Conservation (phyloP, 1,284 basidiomycete species). For the Leccinum pachyderme region DNA sequence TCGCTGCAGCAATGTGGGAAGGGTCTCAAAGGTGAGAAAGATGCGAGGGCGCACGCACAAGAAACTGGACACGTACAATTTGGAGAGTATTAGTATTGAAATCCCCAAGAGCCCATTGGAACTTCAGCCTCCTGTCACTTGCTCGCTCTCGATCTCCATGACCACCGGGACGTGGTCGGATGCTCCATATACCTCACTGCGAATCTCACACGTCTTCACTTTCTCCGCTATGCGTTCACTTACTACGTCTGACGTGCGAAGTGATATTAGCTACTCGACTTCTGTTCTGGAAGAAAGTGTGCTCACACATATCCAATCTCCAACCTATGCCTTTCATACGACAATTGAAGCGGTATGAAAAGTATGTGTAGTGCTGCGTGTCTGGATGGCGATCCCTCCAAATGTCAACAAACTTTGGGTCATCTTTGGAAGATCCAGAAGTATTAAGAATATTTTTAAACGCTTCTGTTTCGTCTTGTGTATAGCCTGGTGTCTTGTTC, state of each 20-base stretch:
- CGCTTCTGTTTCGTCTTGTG: slow-evolving; percentile 72
- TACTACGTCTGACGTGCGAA: slow-evolving; percentile 53
- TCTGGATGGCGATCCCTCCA: slow-evolving; percentile 80
- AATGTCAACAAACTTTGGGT: slow-evolving; percentile 68
- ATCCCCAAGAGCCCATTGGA: slow-evolving; percentile 3
- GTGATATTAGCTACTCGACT: neutral
- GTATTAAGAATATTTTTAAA: slow-evolving; percentile 63
- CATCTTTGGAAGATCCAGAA: slow-evolving; percentile 33
- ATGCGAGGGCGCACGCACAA: slow-evolving; percentile 82
- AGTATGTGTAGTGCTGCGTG: slow-evolving; percentile 76
- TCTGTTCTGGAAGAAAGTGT: neutral
- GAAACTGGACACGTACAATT: slow-evolving; percentile 85
- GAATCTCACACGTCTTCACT: slow-evolving; percentile 77
- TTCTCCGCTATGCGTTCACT: slow-evolving; percentile 63
- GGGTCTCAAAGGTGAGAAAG: slow-evolving; percentile 90
- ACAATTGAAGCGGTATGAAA: slow-evolving; percentile 82
- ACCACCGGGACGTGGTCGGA: slow-evolving; percentile 82
- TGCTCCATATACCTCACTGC: slow-evolving; percentile 81
- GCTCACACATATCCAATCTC: slow-evolving; percentile 83
- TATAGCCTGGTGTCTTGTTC: slow-evolving; percentile 82
- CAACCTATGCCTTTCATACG: slow-evolving; percentile 81
- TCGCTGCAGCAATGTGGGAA: slow-evolving; percentile 62
- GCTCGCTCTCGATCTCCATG: slow-evolving; percentile 57
- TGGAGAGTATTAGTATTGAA: slow-evolving; percentile 85
- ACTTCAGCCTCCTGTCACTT: slow-evolving; percentile 26